Evolutionary conservation across 83 land plant species (phyloP).

Genomic region (Diphasiastrum complanatum): DNA sequence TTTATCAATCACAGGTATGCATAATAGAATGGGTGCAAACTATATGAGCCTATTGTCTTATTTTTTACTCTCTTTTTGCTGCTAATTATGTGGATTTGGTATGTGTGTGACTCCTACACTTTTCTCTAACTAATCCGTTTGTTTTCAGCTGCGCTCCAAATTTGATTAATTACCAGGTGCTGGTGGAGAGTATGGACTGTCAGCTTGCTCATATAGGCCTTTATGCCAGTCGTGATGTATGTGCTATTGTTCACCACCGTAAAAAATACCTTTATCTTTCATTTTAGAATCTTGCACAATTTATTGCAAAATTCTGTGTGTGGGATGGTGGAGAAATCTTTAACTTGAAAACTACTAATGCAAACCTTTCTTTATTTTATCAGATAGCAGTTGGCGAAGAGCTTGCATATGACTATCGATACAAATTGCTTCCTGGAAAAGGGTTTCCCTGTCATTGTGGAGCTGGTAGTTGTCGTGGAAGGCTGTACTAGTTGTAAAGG

Average conservation of each 20-base stretch:
- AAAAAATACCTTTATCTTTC: no score
- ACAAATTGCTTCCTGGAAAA: slow-evolving; percentile 58
- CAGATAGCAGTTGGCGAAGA: slow-evolving; percentile 95
- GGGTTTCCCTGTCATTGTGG: slow-evolving; percentile 85
- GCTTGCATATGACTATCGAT: slow-evolving; percentile 69
- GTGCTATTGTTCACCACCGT: slow-evolving; percentile 22
- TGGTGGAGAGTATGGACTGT: slow-evolving; percentile 97
- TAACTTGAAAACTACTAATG: no score
- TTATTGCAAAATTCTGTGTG: no score
- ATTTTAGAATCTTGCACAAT: no score
- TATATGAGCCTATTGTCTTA: not conserved
- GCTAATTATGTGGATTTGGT: no score
- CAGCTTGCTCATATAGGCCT: slow-evolving; percentile 94
- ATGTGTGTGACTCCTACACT: no score
- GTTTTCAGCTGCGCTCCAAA: slow-evolving; percentile 78
- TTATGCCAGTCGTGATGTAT: slow-evolving; percentile 88
- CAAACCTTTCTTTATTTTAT: not conserved
- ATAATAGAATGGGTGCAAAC: not conserved
- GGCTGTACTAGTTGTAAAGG: no score
- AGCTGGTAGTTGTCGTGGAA: slow-evolving; percentile 68
- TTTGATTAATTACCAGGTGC: slow-evolving; percentile 71
- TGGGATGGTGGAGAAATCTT: no score
- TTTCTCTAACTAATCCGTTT: not conserved
- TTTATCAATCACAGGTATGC: slow-evolving; percentile 95
- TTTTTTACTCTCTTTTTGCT: no score